These are phyloP conservation scores for Knoxdaviesia proteae DNA, from an alignment of 2,329 filamentous ascomycete genomes.

Conservation along the genomic window DNA sequence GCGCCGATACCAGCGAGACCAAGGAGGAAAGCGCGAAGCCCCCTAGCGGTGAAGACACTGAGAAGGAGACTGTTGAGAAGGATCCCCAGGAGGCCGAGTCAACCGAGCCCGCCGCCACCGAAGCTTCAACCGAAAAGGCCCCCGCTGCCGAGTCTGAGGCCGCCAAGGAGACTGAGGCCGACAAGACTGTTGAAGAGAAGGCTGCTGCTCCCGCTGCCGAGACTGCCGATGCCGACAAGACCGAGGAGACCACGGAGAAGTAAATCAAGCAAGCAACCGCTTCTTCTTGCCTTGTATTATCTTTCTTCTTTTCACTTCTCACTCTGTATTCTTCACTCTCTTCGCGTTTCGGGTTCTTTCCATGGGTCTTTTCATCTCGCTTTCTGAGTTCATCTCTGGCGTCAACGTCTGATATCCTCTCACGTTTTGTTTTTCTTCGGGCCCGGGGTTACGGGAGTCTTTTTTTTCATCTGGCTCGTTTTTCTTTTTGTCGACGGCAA, in stretches of 20 bases:
- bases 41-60: background rate
- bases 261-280: background rate
- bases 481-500: too few species aligned
- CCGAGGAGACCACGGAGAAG: constrained; percentile 5
- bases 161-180: constrained; percentile 1
- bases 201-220: constrained; percentile 2
- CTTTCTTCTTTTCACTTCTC: background rate
- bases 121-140: too few species aligned
- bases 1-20: background rate
- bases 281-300: background rate
- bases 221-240: constrained; percentile 7
- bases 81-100: too few species aligned
- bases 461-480: too few species aligned
- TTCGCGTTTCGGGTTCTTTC: too few species aligned
- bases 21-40: constrained; percentile 3
- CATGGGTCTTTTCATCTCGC: too few species aligned
- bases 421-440: too few species aligned
- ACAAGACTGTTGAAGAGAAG: constrained; percentile 3
- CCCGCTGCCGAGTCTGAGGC: constrained; percentile 3
- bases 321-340: too few species aligned
- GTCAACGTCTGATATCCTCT: too few species aligned
- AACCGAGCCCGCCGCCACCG: too few species aligned
- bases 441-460: too few species aligned
- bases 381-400: too few species aligned
- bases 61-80: background rate